These are phyloP conservation scores for Zychaea mexicana DNA, from an alignment of 371 early-diverging fungal genomes.

Conservation along the genomic window DNA sequence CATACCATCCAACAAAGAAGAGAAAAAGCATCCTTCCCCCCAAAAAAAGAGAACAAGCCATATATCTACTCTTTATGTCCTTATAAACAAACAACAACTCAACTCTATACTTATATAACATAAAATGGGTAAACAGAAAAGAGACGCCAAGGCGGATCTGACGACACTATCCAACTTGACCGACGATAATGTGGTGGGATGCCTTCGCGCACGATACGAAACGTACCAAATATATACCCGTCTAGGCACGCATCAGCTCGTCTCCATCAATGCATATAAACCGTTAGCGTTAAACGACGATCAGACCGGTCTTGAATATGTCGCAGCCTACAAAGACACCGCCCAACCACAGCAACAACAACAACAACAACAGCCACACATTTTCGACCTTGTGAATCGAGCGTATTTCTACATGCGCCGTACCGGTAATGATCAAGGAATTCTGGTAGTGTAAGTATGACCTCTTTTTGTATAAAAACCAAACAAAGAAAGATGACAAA, in stretches of 20 bases:
- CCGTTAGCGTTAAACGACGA: constrained; percentile 36
- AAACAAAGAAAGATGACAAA: constrained; percentile 47
- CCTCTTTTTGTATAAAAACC: not conserved
- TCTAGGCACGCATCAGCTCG: constrained; percentile 62
- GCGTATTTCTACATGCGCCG: constrained; percentile 49
- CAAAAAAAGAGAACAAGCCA: not conserved
- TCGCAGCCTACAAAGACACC: constrained; percentile 42
- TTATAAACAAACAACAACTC: not conserved
- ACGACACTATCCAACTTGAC: constrained; percentile 29
- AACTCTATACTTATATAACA: not conserved
- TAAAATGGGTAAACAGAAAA: constrained; percentile 10
- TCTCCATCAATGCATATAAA: constrained; percentile 54
- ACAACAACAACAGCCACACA: constrained; percentile 29
- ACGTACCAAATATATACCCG: constrained; percentile 61
- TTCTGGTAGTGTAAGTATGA: constrained; percentile 33
- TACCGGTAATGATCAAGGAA: constrained; percentile 43
- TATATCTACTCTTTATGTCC: not conserved
- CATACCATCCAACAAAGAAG: not conserved
- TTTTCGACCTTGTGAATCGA: constrained; percentile 45
- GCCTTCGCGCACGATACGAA: constrained; percentile 52
- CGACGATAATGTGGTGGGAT: constrained; percentile 45
- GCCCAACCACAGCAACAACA: constrained; percentile 38
- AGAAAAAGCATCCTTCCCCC: not conserved
- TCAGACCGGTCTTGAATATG: constrained; percentile 51
- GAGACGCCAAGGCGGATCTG: constrained; percentile 26